Evolutionary conservation across 106 monocot genomes (phyloP).

Genomic region (Vanilla planifolia): DNA sequence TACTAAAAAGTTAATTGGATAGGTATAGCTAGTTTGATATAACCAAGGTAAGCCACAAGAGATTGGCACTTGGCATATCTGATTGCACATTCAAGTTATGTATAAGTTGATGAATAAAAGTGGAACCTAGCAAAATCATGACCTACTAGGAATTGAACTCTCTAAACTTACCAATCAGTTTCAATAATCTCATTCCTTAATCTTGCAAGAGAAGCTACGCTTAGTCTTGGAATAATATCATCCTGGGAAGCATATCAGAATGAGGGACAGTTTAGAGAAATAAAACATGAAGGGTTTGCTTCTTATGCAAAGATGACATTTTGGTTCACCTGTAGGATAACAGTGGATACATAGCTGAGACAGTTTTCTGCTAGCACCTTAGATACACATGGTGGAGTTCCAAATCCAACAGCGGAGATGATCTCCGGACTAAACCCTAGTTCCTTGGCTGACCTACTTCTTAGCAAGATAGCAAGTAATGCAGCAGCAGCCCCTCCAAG

Average conservation of each 20-base stretch:
- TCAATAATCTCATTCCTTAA: slow-evolving; percentile 87
- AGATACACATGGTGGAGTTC: slow-evolving; percentile 88
- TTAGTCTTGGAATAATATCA: slow-evolving; percentile 92
- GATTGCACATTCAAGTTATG: no score
- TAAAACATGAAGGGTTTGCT: background rate
- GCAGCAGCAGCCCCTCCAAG: slow-evolving; percentile 95
- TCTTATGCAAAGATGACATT: background rate
- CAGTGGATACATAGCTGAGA: slow-evolving; percentile 76
- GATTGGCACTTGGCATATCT: no score
- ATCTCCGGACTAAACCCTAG: slow-evolving; percentile 83
- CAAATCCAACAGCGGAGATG: slow-evolving; percentile 89
- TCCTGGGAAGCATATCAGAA: slow-evolving; percentile 43
- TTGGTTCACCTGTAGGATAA: slow-evolving; percentile 70
- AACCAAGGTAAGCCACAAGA: background rate
- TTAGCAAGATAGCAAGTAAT: slow-evolving; percentile 84
- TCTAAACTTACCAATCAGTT: slow-evolving; percentile 72
- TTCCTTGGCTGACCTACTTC: slow-evolving; percentile 63
- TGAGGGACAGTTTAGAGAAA: background rate
- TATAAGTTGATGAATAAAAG: no score
- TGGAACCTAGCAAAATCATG: no score
- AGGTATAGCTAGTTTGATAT: no score
- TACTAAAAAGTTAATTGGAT: no score
- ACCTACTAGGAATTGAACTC: background rate
- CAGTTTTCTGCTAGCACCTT: slow-evolving; percentile 78
- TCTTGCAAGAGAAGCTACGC: slow-evolving; percentile 71